Evolutionary conservation across 345 rosid species (phyloP).

Genomic region (Brassica incana): DNA sequence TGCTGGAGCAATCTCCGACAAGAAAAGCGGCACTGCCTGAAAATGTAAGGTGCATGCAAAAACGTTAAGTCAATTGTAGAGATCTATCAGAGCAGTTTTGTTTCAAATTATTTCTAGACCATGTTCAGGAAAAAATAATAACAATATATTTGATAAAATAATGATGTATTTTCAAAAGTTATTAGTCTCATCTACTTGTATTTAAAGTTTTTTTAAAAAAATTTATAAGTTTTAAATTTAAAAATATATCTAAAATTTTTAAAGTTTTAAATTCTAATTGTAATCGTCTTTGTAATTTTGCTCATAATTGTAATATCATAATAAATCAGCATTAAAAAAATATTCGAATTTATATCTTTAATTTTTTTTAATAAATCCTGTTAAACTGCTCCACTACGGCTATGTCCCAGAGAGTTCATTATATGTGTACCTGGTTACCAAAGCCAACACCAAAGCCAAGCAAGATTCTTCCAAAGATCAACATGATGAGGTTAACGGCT

Average conservation of each 20-base stretch:
- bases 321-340: too few relatives aligned
- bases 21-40: slow-evolving; percentile 66
- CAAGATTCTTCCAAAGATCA: slow-evolving; percentile 62
- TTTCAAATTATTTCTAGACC: neutral
- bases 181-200: too few relatives aligned
- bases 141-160: neutral
- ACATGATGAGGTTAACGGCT: slow-evolving; percentile 45
- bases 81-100: neutral
- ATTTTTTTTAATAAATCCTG: too few relatives aligned
- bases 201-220: too few relatives aligned
- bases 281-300: too few relatives aligned
- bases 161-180: too few relatives aligned
- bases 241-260: too few relatives aligned
- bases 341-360: too few relatives aligned
- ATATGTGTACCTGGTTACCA: slow-evolving; percentile 53
- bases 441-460: slow-evolving; percentile 78
- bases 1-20: slow-evolving; percentile 65
- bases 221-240: too few relatives aligned
- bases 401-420: neutral
- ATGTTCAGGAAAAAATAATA: neutral
- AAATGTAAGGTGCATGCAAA: neutral
- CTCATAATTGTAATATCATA: too few relatives aligned
- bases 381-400: too few relatives aligned
- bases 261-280: too few relatives aligned
- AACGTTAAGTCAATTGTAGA: neutral